These are phyloP conservation scores for Ustanciosporium gigantosporum DNA, from an alignment of 1,284 basidiomycete genomes.

Conservation along the genomic window DNA sequence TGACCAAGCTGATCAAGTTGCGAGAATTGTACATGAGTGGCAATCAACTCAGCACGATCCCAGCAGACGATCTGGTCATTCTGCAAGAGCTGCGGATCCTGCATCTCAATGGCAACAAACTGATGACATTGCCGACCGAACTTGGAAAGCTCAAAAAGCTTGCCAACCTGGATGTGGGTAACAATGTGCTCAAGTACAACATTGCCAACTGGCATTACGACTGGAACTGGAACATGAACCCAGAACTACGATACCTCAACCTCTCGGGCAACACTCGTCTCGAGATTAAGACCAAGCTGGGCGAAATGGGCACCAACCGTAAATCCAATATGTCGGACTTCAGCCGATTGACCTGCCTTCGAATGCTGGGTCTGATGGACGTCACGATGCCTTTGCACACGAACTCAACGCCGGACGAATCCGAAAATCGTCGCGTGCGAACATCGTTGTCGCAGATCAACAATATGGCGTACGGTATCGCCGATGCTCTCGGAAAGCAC, in stretches of 20 bases:
- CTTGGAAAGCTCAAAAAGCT: slow-evolving; percentile 80
- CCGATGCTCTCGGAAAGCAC: slow-evolving; percentile 79
- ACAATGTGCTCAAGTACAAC: slow-evolving; percentile 94
- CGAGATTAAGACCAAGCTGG: slow-evolving; percentile 73
- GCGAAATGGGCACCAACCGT: slow-evolving; percentile 57
- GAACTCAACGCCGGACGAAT: slow-evolving; percentile 76
- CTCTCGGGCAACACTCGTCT: slow-evolving; percentile 83
- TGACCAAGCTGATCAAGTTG: slow-evolving; percentile 72
- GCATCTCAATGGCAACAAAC: slow-evolving; percentile 90
- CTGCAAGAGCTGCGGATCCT: slow-evolving; percentile 63
- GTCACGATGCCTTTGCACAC: slow-evolving; percentile 71
- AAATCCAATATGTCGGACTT: slow-evolving; percentile 75
- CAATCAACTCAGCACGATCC: slow-evolving; percentile 86
- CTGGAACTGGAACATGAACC: slow-evolving; percentile 99
- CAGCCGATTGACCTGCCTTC: slow-evolving; percentile 77
- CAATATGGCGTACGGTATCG: slow-evolving; percentile 93
- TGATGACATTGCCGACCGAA: slow-evolving; percentile 90
- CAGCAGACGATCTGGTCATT: slow-evolving; percentile 67
- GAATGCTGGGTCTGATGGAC: slow-evolving; percentile 94
- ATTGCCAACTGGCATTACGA: slow-evolving; percentile 99
- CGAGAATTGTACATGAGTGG: slow-evolving; percentile 91
- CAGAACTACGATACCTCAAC: slow-evolving; percentile 85
- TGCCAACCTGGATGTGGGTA: slow-evolving; percentile 86
- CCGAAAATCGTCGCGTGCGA: slow-evolving; percentile 85
- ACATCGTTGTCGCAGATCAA: slow-evolving; percentile 89